A percentile compares a stretch with the other conserved stretches of the same genome.
phyloP scores from a whole-genome alignment of 306 rosid species.

The Begonia masoniana region DNA sequence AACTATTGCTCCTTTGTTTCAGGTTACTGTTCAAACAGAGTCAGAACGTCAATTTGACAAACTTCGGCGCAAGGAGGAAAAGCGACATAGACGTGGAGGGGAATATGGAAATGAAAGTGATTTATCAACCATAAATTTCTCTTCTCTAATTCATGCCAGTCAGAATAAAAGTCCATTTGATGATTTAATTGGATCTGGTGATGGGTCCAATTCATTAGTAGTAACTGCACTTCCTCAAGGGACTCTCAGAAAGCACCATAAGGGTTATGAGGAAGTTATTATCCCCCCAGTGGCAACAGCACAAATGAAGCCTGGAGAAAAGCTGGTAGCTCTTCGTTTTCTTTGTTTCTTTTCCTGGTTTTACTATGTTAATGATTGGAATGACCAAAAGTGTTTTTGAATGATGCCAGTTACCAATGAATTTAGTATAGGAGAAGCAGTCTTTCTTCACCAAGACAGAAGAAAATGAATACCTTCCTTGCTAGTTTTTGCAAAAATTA shows the following conservation, averaged over 20 bases:
- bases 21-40: conserved; percentile 94
- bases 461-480: background rate
- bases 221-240: conserved; percentile 97
- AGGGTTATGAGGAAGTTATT: conserved; percentile 86
- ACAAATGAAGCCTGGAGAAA: conserved; percentile 94
- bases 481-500: background rate
- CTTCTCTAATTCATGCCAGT: conserved; percentile 82
- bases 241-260: conserved; percentile 58
- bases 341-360: background rate
- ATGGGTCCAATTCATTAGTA: conserved; percentile 33
- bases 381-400: too few species aligned
- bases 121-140: conserved; percentile 52
- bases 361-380: background rate
- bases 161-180: conserved; percentile 58
- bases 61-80: conserved; percentile 97
- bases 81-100: conserved; percentile 58
- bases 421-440: too few species aligned
- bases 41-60: conserved; percentile 81
- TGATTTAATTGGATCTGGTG: conserved; percentile 64
- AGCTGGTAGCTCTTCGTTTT: conserved; percentile 41
- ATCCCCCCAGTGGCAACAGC: conserved; percentile 81
- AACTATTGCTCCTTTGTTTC: conserved; percentile 9
- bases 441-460: too few species aligned
- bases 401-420: too few species aligned
- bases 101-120: conserved; percentile 57